Conservation (phyloP, 768 basidiomycete genomes). For the Termitomyces sp. region DNA sequence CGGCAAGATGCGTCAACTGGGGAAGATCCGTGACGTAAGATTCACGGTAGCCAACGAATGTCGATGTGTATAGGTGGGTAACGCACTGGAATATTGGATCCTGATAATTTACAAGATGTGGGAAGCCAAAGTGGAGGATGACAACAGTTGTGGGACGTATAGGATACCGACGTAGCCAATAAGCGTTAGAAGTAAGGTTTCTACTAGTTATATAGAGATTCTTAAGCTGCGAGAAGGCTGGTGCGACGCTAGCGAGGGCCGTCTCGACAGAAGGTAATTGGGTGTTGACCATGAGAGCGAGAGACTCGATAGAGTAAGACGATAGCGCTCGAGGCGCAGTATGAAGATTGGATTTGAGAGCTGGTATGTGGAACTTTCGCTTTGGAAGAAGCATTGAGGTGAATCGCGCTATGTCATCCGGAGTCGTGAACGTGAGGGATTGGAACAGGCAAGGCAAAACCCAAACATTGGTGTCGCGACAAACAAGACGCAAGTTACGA, state of each 20-base stretch:
- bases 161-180: slow-evolving; percentile 27
- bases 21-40: slow-evolving; percentile 27
- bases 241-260: slow-evolving; percentile 25
- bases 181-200: slow-evolving; percentile 26
- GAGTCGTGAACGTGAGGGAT: slow-evolving; percentile 19
- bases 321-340: slow-evolving; percentile 23
- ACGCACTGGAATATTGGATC: slow-evolving; percentile 28
- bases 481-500: slow-evolving; percentile 25
- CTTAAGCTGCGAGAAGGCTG: slow-evolving; percentile 23
- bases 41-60: slow-evolving; percentile 22
- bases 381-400: slow-evolving; percentile 25
- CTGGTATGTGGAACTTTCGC: slow-evolving; percentile 19
- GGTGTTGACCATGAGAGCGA: slow-evolving; percentile 25
- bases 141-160: slow-evolving; percentile 24
- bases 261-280: slow-evolving; percentile 27
- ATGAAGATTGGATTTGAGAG: slow-evolving; percentile 20
- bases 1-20: slow-evolving; percentile 27
- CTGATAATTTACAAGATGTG: slow-evolving; percentile 26
- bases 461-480: slow-evolving; percentile 26
- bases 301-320: slow-evolving; percentile 24
- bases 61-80: slow-evolving; percentile 29
- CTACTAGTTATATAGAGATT: slow-evolving; percentile 28
- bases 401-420: slow-evolving; percentile 23
- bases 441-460: slow-evolving; percentile 28
- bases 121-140: slow-evolving; percentile 27